Base-by-base conservation (phyloP, 495 filamentous ascomycete species). In the Talaromyces thailandensis region DNA sequence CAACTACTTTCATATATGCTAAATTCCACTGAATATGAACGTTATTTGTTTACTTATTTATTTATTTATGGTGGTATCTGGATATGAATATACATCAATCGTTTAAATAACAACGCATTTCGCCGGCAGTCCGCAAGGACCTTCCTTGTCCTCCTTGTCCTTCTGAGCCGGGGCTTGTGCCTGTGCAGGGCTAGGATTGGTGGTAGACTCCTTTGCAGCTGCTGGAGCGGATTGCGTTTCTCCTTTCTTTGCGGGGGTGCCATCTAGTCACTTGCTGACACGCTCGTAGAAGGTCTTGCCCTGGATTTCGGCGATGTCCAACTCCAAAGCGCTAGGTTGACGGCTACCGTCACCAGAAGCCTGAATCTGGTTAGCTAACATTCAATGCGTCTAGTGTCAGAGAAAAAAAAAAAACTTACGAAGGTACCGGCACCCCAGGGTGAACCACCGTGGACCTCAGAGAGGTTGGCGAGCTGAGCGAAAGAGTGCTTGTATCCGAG, bases 351-450 rank as follows among this genome's bases (percentile, higher is more conserved):
- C 88, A 63, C 72, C 75, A 62, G 74, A 85, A 76, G 62, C 62
- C 77, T 81, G 60, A 60, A 63, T 62, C 16, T 6, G 0, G 23
- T 60, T 40, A 43, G 28, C n/a, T 11, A 28, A 48, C 3, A 16
- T 21, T 6, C 48, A 56, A 37, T 23, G 31, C n/a, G 35, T 48
- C 26, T 57, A 48, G 12, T 23, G 11, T 26, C 31, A 48, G 51
- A 45, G 7, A 18, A 16, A 35, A 3, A 18, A 16, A 35, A 3
- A 35, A 21, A 61, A 72, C 84, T 75, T 81, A 86, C 88, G 68
- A 96, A 93, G 56, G 94, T 96, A 71, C 94, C 94, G 37, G 94
- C 93, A 68, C 94, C 94, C 94, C 95, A 98, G 21, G 94, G 81
- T 63, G 81, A 83, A 35, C 94, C 95, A 68, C 94, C 94, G 72